Evolutionary conservation across 345 rosid species (phyloP), one percentile per base, ranked within the genome.

Genomic region (Populus nigra): DNA sequence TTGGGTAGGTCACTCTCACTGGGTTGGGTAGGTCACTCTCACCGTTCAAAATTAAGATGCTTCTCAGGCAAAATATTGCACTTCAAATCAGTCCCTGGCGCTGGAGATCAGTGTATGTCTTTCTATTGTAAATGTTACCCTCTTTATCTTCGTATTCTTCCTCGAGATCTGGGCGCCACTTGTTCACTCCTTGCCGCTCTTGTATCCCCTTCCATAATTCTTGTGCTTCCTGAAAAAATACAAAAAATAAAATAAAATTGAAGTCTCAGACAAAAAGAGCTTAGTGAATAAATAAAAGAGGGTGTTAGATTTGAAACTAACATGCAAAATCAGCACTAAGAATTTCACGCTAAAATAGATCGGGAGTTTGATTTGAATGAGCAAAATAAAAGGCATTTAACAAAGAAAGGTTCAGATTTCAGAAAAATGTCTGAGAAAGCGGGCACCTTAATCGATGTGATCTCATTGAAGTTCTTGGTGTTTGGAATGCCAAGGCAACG

Each of bases 101-200:
- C 86, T 96, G 98, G 71, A 96, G 90, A 89, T 96, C 99, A 29
- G 96, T 85, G 72, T 87, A 96, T 16, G 99, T 96, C 91, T 94
- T 96, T 87, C 90, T 96, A 91, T 96, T 96, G 83, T 96, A 96
- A 45, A 94, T 96, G 87, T 96, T 96, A 10, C 99, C 99, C 82
- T 96, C 99, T 80, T 80, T 90, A 80, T 96, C 99, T 81, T 96
- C 99, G n/a, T 94, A 96, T 74, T 96, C 99, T 84, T 96, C 99
- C 85, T 96, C 99, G 7, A 96, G 97, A 73, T 96, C 99, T 1
- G 99, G 99, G 11, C 98, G 93, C 99, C 99, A 96, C 82, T 96
- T 94, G 79, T 89, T 92, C 84, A 86, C 73, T 73, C 99, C 99
- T 82, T 90, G 94, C 81, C 92, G 83, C 76, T 88, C 93, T 79